phyloP scores from a whole-genome alignment of 73 alveolate genomes.

The Tetrahymena malaccensis region DNA sequence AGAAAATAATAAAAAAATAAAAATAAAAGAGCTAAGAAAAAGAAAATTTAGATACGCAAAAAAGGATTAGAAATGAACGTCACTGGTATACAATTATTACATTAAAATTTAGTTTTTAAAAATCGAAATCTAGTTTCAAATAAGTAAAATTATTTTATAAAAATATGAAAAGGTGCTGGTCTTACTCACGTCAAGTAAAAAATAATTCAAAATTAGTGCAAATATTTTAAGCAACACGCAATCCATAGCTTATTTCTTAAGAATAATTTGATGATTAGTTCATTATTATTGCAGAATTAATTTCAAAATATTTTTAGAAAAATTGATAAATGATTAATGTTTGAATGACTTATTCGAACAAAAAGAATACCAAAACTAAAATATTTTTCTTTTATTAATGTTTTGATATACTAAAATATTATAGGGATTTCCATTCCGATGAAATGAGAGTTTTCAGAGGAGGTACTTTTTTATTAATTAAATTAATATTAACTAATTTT shows the following conservation, averaged over 20 bases:
- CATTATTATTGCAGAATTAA: background rate
- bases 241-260: background rate
- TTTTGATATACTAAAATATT: background rate
- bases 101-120: background rate
- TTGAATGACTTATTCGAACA: background rate
- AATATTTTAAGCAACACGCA: background rate
- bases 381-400: background rate
- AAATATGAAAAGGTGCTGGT: background rate
- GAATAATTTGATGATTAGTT: background rate
- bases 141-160: background rate
- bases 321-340: background rate
- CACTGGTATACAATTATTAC: background rate
- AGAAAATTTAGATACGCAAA: background rate
- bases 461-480: background rate
- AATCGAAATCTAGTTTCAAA: background rate
- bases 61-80: background rate
- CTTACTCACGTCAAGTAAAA: background rate
- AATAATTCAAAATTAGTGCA: background rate
- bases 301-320: background rate
- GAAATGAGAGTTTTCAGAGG: conserved; percentile 45
- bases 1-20: background rate
- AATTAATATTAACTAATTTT: background rate
- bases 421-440: conserved; percentile 32
- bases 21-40: background rate
- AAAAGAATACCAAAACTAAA: background rate